Evolutionary conservation across 176 grass and related monocot genomes (phyloP), one percentile per base, ranked within the genome.

Genomic region (Sorghum bicolor): DNA sequence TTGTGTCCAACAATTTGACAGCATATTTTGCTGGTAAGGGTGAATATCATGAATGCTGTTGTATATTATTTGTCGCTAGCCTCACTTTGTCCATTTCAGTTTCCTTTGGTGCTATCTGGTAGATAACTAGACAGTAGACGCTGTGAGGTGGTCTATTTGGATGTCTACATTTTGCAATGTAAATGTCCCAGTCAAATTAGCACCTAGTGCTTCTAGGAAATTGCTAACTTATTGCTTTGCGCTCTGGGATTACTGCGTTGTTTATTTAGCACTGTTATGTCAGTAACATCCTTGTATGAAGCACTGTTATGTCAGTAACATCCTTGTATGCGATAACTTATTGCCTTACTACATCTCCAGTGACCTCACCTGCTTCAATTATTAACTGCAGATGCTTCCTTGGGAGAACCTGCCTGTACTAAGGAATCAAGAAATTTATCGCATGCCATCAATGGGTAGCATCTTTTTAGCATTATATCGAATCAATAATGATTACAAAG

Each of bases 391-490:
- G 94, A 97, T 97, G 94, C 89, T 97, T 73, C 94, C 94, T 25
- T 97, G 92, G 94, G 94, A 97, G 38, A 97, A 87, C 74, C 66
- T 97, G 74, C 94, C 94, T 84, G 81, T 71, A 17, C 47, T 94
- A 71, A 94, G 86, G 78, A 89, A 75, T 92, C 92, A 97, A 83
- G 94, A 97, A 75, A 86, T 92, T 63, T 94, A 97, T 73, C 92
- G 94, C 57, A 97, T 97, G 94, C 90, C 90, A 13, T 97, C 94
- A 71, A 19, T 97, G 43, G 63, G 82, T 36, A 93, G 81, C 75
- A 76, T 91, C 52, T 76, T 91, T 61, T 47, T 82, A 80, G 79
- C 86, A 65, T 83, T 97, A 72, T 47, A 84, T 83, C 80, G 53
- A 90, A 89, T 75, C 70, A 82, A 74, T 63, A 62, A 78, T 79